Percentiles rank a stretch among this genome's conserved stretches.
Evolutionary conservation across 1,284 basidiomycete genomes (phyloP).

Genomic region (Papiliotrema fonsecae): DNA sequence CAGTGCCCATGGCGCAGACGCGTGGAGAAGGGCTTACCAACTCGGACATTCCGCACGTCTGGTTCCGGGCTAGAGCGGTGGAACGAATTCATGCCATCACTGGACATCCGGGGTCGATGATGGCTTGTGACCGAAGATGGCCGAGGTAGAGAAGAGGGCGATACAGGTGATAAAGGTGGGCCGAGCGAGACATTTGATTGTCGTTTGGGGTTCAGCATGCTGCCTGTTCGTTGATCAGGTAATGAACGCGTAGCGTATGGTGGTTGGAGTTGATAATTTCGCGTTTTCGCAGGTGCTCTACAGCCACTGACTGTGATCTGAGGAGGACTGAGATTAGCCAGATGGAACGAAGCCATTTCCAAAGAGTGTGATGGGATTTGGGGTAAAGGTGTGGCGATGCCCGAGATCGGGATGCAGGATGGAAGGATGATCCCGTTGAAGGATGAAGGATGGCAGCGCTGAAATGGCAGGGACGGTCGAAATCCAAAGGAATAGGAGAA

Average conservation of each 20-base stretch:
- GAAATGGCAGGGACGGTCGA: not conserved
- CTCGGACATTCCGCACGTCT: conserved; percentile 37
- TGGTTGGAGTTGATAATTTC: not conserved
- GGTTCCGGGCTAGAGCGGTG: conserved; percentile 9
- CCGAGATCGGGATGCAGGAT: not conserved
- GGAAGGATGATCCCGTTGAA: not conserved
- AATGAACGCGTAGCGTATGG: too few species aligned
- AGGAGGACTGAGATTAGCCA: not conserved
- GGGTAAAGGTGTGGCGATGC: not conserved
- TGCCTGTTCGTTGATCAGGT: not conserved
- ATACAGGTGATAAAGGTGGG: conserved; percentile 26
- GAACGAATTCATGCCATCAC: conserved; percentile 10
- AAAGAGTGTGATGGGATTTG: too few species aligned
- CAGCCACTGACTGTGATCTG: conserved; percentile 1
- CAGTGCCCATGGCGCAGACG: not conserved
- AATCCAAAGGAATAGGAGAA: not conserved
- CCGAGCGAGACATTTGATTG: conserved; percentile 15
- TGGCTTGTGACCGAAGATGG: conserved; percentile 27
- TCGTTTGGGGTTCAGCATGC: conserved; percentile 4
- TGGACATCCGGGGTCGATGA: conserved; percentile 5
- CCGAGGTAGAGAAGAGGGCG: conserved; percentile 24
- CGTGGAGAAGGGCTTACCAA: conserved; percentile 30
- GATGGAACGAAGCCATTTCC: not conserved
- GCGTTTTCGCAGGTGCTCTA: not conserved
- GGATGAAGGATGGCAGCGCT: too few species aligned